phyloP scores from a whole-genome alignment of 2,329 filamentous ascomycete genomes.

The Aspergillus puulaauensis region DNA sequence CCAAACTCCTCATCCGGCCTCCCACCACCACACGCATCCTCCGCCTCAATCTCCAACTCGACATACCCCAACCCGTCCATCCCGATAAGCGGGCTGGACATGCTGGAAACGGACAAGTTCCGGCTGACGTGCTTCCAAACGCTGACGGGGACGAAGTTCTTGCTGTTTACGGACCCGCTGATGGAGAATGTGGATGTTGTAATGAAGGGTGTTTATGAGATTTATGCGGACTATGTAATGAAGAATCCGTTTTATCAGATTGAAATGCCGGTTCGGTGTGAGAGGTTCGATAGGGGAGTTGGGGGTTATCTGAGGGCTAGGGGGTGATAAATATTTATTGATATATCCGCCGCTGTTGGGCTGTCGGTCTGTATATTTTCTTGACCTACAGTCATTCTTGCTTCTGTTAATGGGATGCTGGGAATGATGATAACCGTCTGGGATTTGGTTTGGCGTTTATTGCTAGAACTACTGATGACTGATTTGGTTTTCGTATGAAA shows the following conservation, averaged over 20 bases:
- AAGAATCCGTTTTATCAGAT: slow-evolving; percentile 99
- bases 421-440: neutral
- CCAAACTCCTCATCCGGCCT: neutral
- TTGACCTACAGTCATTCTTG: neutral
- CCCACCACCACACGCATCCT: slow-evolving; percentile 23
- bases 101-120: slow-evolving; percentile 91
- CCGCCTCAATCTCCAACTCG: slow-evolving; percentile 22
- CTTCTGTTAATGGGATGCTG: neutral
- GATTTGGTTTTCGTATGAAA: neutral
- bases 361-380: neutral
- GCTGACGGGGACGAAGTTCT: slow-evolving; percentile 89
- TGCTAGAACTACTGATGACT: neutral
- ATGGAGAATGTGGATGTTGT: slow-evolving; percentile 82
- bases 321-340: slow-evolving; percentile 17
- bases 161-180: slow-evolving; percentile 88
- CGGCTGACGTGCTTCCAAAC: slow-evolving; percentile 95
- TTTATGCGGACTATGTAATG: slow-evolving; percentile 97
- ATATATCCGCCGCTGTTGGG: neutral
- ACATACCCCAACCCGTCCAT: slow-evolving; percentile 33
- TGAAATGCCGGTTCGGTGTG: slow-evolving; percentile 95
- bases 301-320: slow-evolving; percentile 71
- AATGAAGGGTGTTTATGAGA: slow-evolving; percentile 82
- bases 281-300: slow-evolving; percentile 88
- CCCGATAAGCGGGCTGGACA: slow-evolving; percentile 70
- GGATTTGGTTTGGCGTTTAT: neutral